Evolutionary conservation across 768 basidiomycete genomes (phyloP).

Genomic region (Boletus edulis): DNA sequence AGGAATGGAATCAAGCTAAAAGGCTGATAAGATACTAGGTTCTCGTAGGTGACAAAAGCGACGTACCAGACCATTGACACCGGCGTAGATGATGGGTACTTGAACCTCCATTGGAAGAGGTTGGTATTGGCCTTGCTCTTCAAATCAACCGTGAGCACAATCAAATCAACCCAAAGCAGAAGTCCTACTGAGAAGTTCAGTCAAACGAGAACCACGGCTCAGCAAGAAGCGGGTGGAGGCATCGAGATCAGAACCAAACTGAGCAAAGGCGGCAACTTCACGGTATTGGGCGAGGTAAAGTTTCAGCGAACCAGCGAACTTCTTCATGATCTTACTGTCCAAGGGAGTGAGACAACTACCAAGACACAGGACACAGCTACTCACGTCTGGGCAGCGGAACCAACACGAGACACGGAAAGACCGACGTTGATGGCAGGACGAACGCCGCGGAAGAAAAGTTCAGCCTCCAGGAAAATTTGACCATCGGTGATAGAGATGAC

Average conservation of each 20-base stretch:
- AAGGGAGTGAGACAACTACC: neutral
- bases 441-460: constrained; percentile 99
- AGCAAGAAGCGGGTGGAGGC: constrained; percentile 99
- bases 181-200: constrained; percentile 83
- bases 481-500: constrained; percentile 99
- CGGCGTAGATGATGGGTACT: constrained; percentile 98
- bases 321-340: constrained; percentile 96
- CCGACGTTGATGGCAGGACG: constrained; percentile 99
- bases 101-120: constrained; percentile 93
- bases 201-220: constrained; percentile 96
- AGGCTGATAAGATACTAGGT: neutral
- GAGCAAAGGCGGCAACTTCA: constrained; percentile 99
- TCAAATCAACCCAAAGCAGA: neutral
- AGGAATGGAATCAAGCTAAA: constrained; percentile 87
- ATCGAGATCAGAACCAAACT: constrained; percentile 99
- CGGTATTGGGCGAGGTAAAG: constrained; percentile 99
- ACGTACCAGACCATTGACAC: constrained; percentile 96
- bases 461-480: constrained; percentile 99
- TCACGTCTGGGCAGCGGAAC: constrained; percentile 99
- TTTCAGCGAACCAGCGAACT: constrained; percentile 99
- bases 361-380: constrained; percentile 25
- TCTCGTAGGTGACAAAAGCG: neutral
- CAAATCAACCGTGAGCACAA: constrained; percentile 16
- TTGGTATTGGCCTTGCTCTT: constrained; percentile 98
- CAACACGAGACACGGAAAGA: constrained; percentile 99